A percentile compares a stretch with the other conserved stretches of the same genome.
These are phyloP conservation scores for Naganishia sp. DNA, from an alignment of 1,284 basidiomycete genomes.

Conservation along the genomic window DNA sequence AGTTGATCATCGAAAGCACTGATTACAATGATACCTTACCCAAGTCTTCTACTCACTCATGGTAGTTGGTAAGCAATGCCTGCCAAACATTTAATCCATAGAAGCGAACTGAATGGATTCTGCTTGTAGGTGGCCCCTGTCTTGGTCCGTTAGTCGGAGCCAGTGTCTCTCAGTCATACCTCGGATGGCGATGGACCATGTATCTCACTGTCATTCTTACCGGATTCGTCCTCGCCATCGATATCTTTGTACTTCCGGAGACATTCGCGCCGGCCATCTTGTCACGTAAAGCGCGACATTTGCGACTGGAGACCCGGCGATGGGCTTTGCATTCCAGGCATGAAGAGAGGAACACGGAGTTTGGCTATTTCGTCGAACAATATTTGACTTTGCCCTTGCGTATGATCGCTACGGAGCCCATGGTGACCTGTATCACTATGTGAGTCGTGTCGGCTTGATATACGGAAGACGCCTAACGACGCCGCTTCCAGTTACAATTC, in stretches of 20 bases:
- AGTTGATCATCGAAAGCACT: not conserved
- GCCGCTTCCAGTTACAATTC: conserved; percentile 38
- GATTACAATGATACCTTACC: too few relatives aligned
- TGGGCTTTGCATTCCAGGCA: conserved; percentile 45
- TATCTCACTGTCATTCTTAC: conserved; percentile 47
- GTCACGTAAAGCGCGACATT: conserved; percentile 60
- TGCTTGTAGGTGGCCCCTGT: conserved; percentile 32
- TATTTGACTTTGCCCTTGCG: conserved; percentile 45
- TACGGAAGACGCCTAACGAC: not conserved
- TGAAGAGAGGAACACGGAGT: conserved; percentile 42
- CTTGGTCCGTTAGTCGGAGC: conserved; percentile 63
- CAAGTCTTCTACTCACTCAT: conserved; percentile 61
- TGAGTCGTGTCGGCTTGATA: conserved; percentile 30
- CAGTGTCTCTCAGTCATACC: conserved; percentile 42
- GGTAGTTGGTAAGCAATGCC: conserved; percentile 30
- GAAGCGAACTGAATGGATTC: too few relatives aligned
- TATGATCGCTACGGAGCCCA: conserved; percentile 49
- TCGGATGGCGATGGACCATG: conserved; percentile 53
- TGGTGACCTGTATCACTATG: conserved; percentile 44
- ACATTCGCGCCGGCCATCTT: conserved; percentile 67
- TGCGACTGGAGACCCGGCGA: conserved; percentile 58
- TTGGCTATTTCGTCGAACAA: conserved; percentile 43
- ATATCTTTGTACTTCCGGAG: conserved; percentile 65
- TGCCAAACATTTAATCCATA: conserved; percentile 30
- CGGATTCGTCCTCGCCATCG: conserved; percentile 53